Base-by-base conservation (phyloP, 2,329 filamentous ascomycete genomes). In the Paraphaeosphaeria sporulosa region DNA sequence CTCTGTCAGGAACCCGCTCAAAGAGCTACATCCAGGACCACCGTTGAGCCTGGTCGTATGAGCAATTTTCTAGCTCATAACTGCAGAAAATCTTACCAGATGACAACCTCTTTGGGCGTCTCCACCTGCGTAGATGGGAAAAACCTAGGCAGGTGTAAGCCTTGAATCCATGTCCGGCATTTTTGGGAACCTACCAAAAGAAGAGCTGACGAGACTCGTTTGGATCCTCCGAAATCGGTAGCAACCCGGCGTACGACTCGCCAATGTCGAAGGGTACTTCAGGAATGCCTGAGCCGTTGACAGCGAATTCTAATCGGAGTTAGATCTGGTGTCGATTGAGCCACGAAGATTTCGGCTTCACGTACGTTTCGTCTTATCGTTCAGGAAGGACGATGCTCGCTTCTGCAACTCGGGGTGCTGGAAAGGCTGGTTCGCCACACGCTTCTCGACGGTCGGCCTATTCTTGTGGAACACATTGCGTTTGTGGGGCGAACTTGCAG, bases 1-100 rank as follows among this genome's bases (percentile, higher is more conserved):
- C 68, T 94, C 91, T 53, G 92, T 90, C 10, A 94, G 74, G 1
- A 94, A 80, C 8, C 90, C 90, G 65, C 88, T 84, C 7, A 92
- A 82, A 1, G 88, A 90, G 34, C 69, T 74, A 63, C 79, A 80
- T 2, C 78, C 79, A 7, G 78, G 78, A 9, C 76, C 76, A 30
- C 76, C 76, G 49, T 78, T 78, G 52, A 78, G 69, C 74, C 72
- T 75, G 43, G 15, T 21, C 1, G 10, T 2, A 42, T 69, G 48
- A 67, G 61, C 38, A 10, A 58, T 23, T 57, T 44, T 10, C n/a
- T 0, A 15, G 9, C 6, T 43, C 1, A 12, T n/a, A 36, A 12
- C n/a, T 7, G 6, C 17, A 19, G 32, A 19, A 23, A 36, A 8
- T 25, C 64, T 65, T 63, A 72, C 77, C 78, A 90, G 50, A 90